These are phyloP conservation scores for Solanum chilense DNA, from an alignment of 257 asterid genomes.

Conservation along the genomic window DNA sequence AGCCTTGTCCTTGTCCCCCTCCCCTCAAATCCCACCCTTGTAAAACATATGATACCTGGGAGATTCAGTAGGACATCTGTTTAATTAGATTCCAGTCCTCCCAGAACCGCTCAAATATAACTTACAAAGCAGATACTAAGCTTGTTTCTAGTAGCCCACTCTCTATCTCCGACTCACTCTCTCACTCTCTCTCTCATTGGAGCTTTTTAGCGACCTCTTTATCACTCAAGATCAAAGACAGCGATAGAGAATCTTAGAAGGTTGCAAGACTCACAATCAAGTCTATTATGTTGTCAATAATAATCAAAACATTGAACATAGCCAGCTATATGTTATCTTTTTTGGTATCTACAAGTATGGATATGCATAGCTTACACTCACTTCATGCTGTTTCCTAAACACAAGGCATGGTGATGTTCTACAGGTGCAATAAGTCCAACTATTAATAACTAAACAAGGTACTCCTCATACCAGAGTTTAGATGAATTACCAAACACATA, in stretches of 20 bases:
- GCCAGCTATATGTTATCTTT: not conserved
- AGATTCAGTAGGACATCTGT: not conserved
- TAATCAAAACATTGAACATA: not conserved
- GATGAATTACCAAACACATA: not conserved
- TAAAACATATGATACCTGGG: not conserved
- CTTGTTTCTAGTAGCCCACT: not conserved
- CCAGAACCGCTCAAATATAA: not conserved
- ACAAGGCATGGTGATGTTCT: not conserved
- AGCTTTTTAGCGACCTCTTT: not conserved
- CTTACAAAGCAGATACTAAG: not conserved
- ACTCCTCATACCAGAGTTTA: not conserved
- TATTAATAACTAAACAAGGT: not conserved
- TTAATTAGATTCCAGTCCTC: not conserved
- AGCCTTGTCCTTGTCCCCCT: not conserved
- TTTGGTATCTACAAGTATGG: not conserved
- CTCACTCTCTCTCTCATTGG: not conserved
- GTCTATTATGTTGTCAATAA: not conserved
- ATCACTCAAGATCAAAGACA: not conserved
- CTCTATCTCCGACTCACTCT: fast-evolving
- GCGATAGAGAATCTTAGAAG: not conserved
- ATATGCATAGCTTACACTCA: not conserved
- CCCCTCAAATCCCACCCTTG: not conserved
- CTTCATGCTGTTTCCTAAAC: not conserved
- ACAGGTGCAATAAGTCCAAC: not conserved
- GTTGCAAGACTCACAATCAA: not conserved